Evolutionary conservation across 805 yeast genomes (phyloP).

Genomic region (Kuraishia borneana): DNA sequence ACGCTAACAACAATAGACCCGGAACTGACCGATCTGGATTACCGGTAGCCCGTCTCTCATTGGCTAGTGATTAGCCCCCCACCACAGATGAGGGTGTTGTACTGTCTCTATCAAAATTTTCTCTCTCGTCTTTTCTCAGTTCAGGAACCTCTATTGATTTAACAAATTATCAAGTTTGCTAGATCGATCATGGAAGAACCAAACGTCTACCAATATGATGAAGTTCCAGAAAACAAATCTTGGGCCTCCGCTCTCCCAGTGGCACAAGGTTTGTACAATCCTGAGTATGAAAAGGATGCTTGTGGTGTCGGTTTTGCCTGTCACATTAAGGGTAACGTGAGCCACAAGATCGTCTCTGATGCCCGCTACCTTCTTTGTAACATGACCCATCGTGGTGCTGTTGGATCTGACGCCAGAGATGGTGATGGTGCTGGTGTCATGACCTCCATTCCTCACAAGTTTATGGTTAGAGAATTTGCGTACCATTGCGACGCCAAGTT

Average conservation of each 20-base stretch:
- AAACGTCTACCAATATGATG: slow-evolving; percentile 56
- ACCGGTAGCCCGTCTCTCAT: background rate
- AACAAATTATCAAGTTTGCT: slow-evolving; percentile 1
- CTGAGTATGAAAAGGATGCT: slow-evolving; percentile 89
- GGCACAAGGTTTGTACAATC: slow-evolving; percentile 85
- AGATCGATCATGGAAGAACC: slow-evolving; percentile 4
- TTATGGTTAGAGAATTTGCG: slow-evolving; percentile 75
- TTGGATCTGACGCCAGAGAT: slow-evolving; percentile 87
- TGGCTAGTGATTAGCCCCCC: slow-evolving; percentile 16
- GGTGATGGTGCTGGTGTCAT: slow-evolving; percentile 99
- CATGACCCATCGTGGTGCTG: slow-evolving; percentile 99
- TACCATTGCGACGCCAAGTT: slow-evolving; percentile 54
- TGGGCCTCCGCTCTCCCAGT: slow-evolving; percentile 91
- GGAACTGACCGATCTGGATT: background rate
- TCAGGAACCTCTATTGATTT: too few relatives aligned
- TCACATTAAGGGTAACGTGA: slow-evolving; percentile 76
- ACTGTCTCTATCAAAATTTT: background rate
- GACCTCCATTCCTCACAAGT: slow-evolving; percentile 84
- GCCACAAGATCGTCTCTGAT: slow-evolving; percentile 91
- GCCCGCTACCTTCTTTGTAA: slow-evolving; percentile 82
- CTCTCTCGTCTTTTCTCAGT: background rate
- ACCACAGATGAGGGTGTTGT: background rate
- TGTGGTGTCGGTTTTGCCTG: slow-evolving; percentile 99
- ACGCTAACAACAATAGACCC: too few relatives aligned
- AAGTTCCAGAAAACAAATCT: slow-evolving; percentile 65